phyloP scores from a whole-genome alignment of 2,329 filamentous ascomycete genomes.

The Pseudocercospora vitis region DNA sequence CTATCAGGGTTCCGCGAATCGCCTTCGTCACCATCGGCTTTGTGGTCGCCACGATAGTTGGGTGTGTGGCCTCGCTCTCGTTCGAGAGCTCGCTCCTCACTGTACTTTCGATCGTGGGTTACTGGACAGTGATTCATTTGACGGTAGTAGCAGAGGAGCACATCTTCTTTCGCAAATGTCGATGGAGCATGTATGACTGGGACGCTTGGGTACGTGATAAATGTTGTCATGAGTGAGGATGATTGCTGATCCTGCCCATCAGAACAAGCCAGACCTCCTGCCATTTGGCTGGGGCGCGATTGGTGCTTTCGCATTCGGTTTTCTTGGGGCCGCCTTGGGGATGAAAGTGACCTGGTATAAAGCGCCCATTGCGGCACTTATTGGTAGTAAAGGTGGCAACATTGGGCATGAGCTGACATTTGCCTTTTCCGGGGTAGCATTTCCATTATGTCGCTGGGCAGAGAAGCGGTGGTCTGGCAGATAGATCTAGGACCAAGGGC shows the following conservation, averaged over 20 bases:
- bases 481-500: neutral
- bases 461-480: slow-evolving; percentile 13
- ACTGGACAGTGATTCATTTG: slow-evolving; percentile 19
- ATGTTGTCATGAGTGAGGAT: neutral
- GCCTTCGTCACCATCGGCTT: slow-evolving; percentile 18
- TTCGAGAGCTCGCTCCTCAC: slow-evolving; percentile 18
- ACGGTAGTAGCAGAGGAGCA: slow-evolving; percentile 19
- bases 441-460: slow-evolving; percentile 15
- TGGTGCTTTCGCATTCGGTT: slow-evolving; percentile 15
- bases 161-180: slow-evolving; percentile 15
- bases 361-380: slow-evolving; percentile 14
- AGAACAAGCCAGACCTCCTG: slow-evolving; percentile 8
- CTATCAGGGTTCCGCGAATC: slow-evolving; percentile 16
- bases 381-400: slow-evolving; percentile 18
- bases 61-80: slow-evolving; percentile 16
- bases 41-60: slow-evolving; percentile 14
- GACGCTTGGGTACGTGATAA: slow-evolving; percentile 10
- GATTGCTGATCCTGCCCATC: neutral
- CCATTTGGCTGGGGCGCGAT: slow-evolving; percentile 19
- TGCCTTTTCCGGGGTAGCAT: slow-evolving; percentile 15
- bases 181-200: slow-evolving; percentile 15
- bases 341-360: slow-evolving; percentile 21
- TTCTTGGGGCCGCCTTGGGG: slow-evolving; percentile 18
- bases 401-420: slow-evolving; percentile 20
- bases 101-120: slow-evolving; percentile 16